These are phyloP conservation scores for Salix viminalis DNA, from an alignment of 345 rosid species.

Conservation along the genomic window DNA sequence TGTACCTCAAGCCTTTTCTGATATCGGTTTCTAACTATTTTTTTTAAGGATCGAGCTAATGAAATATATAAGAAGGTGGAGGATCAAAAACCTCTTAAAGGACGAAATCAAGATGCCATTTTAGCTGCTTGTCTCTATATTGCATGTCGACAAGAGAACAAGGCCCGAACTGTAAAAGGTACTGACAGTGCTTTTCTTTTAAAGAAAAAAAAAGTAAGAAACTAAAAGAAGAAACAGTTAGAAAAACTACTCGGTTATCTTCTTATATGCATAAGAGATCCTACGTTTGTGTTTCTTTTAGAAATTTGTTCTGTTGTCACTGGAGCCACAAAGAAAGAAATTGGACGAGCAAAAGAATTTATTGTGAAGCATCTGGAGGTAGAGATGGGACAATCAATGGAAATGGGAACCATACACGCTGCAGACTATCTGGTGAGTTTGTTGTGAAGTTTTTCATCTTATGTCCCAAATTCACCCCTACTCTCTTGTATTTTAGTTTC, in stretches of 20 bases:
- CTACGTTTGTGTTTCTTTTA: slow-evolving; percentile 14
- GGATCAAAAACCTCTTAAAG: slow-evolving; percentile 48
- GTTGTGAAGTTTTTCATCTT: background rate
- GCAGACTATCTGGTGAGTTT: slow-evolving; percentile 45
- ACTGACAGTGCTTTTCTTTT: background rate
- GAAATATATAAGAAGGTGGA: slow-evolving; percentile 57
- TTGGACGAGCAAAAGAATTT: slow-evolving; percentile 51
- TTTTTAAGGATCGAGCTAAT: slow-evolving; percentile 46
- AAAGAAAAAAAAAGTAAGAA: background rate
- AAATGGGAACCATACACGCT: slow-evolving; percentile 59
- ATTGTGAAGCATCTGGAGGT: slow-evolving; percentile 49
- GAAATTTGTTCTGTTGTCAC: slow-evolving; percentile 51
- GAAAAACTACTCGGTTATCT: slow-evolving; percentile 2
- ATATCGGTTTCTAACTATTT: background rate
- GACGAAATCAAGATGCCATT: slow-evolving; percentile 45
- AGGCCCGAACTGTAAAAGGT: slow-evolving; percentile 52
- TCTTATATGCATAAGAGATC: slow-evolving; percentile 1
- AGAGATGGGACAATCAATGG: slow-evolving; percentile 51
- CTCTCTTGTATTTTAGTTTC: background rate
- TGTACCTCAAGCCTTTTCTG: background rate
- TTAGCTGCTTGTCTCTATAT: slow-evolving; percentile 52
- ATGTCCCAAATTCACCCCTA: background rate
- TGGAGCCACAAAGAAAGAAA: slow-evolving; percentile 51
- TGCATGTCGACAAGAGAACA: slow-evolving; percentile 49
- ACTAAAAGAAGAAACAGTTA: too few species aligned